Percentiles rank a stretch among this genome's conserved stretches.
phyloP scores from a whole-genome alignment of 305 asterid species.

The Fraxinus ornus region DNA sequence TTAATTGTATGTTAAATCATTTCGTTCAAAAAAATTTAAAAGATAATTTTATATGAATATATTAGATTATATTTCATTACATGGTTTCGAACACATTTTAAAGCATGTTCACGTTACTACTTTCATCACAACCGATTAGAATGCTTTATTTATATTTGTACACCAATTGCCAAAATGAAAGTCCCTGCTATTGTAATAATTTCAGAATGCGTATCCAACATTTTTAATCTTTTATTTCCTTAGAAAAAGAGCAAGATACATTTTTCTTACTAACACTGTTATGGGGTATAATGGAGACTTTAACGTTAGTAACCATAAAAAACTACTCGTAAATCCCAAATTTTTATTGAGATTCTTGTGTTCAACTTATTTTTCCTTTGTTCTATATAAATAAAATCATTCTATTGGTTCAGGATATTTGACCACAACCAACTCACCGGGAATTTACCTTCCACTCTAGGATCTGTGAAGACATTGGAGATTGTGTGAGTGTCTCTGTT shows the following conservation, averaged over 20 bases:
- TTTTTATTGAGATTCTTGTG: neutral
- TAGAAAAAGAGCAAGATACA: neutral
- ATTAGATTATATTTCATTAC: neutral
- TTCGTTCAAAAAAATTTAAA: neutral
- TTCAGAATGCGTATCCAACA: neutral
- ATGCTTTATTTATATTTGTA: neutral
- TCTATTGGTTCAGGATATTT: constrained; percentile 53
- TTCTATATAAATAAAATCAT: constrained; percentile 6
- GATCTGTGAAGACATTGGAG: constrained; percentile 52
- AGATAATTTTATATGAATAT: neutral
- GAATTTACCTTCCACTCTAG: constrained; percentile 54
- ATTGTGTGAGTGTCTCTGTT: constrained; percentile 62
- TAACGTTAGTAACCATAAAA: neutral
- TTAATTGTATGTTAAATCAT: neutral
- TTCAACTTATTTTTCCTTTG: constrained; percentile 3
- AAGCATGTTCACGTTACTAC: neutral
- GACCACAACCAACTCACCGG: constrained; percentile 72
- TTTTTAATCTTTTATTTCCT: neutral
- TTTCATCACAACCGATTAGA: neutral
- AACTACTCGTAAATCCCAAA: neutral
- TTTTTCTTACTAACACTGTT: neutral
- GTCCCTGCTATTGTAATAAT: neutral
- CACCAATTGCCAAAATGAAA: neutral
- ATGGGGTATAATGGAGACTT: neutral
- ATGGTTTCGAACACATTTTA: neutral